Evolutionary conservation across 805 yeast genomes (phyloP).

Genomic region (Metschnikowia vanudenii): DNA sequence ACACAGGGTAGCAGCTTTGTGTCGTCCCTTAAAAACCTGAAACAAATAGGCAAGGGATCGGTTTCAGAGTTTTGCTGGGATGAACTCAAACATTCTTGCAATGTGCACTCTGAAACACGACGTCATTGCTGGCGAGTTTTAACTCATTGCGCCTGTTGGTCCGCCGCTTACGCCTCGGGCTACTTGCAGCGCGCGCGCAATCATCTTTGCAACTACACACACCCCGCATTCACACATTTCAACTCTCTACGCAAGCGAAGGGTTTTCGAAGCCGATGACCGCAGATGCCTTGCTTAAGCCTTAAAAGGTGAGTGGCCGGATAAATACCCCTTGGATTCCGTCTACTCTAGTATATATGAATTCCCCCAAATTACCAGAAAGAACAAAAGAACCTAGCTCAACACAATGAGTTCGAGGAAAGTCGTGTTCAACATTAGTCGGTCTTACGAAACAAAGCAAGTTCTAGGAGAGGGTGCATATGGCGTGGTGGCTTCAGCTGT

Average conservation of each 20-base stretch:
- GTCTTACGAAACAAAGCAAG: conserved; percentile 56
- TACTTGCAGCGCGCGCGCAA: conserved; percentile 1
- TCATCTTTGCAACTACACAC: conserved; percentile 2
- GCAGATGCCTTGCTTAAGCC: conserved; percentile 4
- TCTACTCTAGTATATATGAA: too few species aligned
- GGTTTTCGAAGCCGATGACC: conserved; percentile 1
- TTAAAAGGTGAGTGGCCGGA: too few species aligned
- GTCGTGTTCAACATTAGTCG: conserved; percentile 60
- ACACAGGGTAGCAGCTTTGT: background rate
- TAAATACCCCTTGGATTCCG: too few species aligned
- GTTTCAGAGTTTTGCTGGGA: background rate
- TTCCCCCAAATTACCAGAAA: too few species aligned
- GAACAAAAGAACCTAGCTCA: too few species aligned
- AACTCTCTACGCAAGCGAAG: conserved; percentile 2
- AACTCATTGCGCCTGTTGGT: too few species aligned
- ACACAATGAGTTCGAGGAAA: conserved; percentile 10
- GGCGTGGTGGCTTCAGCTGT: conserved; percentile 74
- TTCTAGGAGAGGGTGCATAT: conserved; percentile 80
- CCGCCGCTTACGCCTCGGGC: background rate
- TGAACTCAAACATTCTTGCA: background rate
- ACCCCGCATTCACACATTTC: conserved; percentile 11
- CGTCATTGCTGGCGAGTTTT: background rate
- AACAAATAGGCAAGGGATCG: background rate
- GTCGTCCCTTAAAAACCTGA: background rate
- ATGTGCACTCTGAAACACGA: conserved; percentile 7